A percentile compares a stretch with the other conserved stretches of the same genome.
Evolutionary conservation across 2,329 filamentous ascomycete genomes (phyloP).

Genomic region (Polychaeton citri): DNA sequence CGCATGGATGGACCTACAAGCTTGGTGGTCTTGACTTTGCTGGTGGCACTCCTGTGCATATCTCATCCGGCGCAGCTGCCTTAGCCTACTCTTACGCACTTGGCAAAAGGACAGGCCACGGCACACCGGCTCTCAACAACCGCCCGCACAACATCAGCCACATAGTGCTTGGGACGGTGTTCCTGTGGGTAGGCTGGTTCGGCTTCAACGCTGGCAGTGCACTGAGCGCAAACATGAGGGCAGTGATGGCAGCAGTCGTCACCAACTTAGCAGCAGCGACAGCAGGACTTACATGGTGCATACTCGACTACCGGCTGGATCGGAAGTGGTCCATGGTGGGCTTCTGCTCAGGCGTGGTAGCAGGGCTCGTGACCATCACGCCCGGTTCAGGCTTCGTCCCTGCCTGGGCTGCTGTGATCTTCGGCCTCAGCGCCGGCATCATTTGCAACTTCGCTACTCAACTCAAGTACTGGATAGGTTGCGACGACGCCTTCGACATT

Average conservation of each 20-base stretch:
- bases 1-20: slow-evolving; percentile 63
- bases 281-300: slow-evolving; percentile 78
- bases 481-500: slow-evolving; percentile 81
- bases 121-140: slow-evolving; percentile 80
- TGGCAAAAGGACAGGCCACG: slow-evolving; percentile 71
- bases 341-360: slow-evolving; percentile 82
- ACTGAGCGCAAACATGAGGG: slow-evolving; percentile 66
- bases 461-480: slow-evolving; percentile 67
- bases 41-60: slow-evolving; percentile 82
- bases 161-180: slow-evolving; percentile 83
- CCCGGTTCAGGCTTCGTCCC: slow-evolving; percentile 79
- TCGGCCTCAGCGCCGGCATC: slow-evolving; percentile 60
- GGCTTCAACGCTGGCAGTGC: slow-evolving; percentile 87
- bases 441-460: slow-evolving; percentile 86
- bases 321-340: slow-evolving; percentile 87
- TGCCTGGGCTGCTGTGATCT: slow-evolving; percentile 70
- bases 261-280: slow-evolving; percentile 77
- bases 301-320: slow-evolving; percentile 79
- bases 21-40: slow-evolving; percentile 81
- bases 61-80: slow-evolving; percentile 71
- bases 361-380: slow-evolving; percentile 77
- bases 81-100: slow-evolving; percentile 87
- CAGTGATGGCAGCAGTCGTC: slow-evolving; percentile 73
- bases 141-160: slow-evolving; percentile 87
- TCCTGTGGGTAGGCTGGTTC: slow-evolving; percentile 93